Evolutionary conservation across 2,329 filamentous ascomycete genomes (phyloP), one percentile per base, ranked within the genome.

Genomic region (Ophiostoma ulmi): DNA sequence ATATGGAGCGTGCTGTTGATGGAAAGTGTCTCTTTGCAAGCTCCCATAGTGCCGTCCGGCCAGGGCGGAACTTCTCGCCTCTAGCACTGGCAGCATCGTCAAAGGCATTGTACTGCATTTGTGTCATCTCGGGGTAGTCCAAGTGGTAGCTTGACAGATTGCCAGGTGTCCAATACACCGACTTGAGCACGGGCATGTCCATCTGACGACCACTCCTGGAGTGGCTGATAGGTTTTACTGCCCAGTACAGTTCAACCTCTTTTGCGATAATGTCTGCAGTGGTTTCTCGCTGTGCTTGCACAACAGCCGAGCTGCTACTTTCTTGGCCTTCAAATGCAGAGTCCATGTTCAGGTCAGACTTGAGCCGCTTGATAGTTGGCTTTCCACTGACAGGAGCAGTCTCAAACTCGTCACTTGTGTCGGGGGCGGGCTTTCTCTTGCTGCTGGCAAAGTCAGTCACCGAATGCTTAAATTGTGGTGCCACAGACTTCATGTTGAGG

Each of bases 81-180:
- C 84, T 80, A 0, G 79, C 78, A 41, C 79, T 75, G 1, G 87
- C 86, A 20, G 84, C 86, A n/a, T 81, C 77, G 22, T 81, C 78
- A 76, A 88, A 89, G 1, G 83, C 84, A 44, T 84, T 82, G 70
- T 84, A 83, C 72, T 90, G 87, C 7, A 86, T 79, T 70, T 86
- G 83, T 0, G 84, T 88, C 86, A 90, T 89, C 73, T 87, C 85
- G 0, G 88, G 88, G 74, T 90, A 90, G 68, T 85, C 77, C 4
- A 88, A 80, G 73, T 90, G 88, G 83, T 87, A 88, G 0, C 85
- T 88, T 26, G 76, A 79, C 70, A 80, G 80, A 74, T 89, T 83
- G 64, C 81, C 80, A 3, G 80, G 78, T 66, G 84, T 82, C 88
- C 88, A 90, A 75, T 85, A 90, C 0, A 81, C 81, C 7, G 80